A percentile compares a stretch with the other conserved stretches of the same genome.
Conservation (phyloP, 805 yeast species). For the Saccharomyces eubayanus region DNA sequence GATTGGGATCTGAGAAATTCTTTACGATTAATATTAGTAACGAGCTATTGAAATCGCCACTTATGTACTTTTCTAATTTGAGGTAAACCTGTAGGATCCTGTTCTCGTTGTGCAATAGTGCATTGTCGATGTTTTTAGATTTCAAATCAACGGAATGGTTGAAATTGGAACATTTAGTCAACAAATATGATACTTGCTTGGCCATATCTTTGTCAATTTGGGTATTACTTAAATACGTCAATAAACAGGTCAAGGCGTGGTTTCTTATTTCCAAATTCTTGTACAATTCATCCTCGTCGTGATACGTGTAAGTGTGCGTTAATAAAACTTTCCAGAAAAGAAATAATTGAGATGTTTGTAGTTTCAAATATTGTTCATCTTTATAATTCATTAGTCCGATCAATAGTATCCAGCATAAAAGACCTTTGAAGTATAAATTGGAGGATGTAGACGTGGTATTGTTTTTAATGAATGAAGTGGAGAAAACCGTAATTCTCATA, state of each 20-base stretch:
- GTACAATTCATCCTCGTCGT: slow-evolving; percentile 30
- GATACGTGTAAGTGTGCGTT: slow-evolving; percentile 41
- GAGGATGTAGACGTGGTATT: slow-evolving; percentile 27
- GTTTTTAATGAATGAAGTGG: slow-evolving; percentile 37
- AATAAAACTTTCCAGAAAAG: slow-evolving; percentile 56
- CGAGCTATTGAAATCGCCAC: slow-evolving; percentile 35
- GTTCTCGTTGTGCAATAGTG: slow-evolving; percentile 34
- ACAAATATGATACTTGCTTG: slow-evolving; percentile 39
- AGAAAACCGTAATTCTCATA: slow-evolving; percentile 37
- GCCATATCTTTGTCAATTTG: slow-evolving; percentile 37
- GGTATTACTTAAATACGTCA: slow-evolving; percentile 40
- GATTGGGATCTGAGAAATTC: slow-evolving; percentile 39
- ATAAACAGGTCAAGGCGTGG: slow-evolving; percentile 49
- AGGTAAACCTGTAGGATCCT: slow-evolving; percentile 41
- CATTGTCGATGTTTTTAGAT: slow-evolving; percentile 24
- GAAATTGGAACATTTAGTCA: slow-evolving; percentile 36
- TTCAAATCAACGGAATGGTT: slow-evolving; percentile 26
- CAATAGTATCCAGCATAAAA: slow-evolving; percentile 54
- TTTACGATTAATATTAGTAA: slow-evolving; percentile 34
- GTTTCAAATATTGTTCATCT: slow-evolving; percentile 44
- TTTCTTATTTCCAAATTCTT: slow-evolving; percentile 45
- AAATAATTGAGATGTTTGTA: slow-evolving; percentile 52
- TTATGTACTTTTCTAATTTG: slow-evolving; percentile 27
- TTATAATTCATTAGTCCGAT: slow-evolving; percentile 54
- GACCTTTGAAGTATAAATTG: slow-evolving; percentile 30